These are phyloP conservation scores for Mycena amicta DNA, from an alignment of 768 basidiomycete species.

Conservation along the genomic window DNA sequence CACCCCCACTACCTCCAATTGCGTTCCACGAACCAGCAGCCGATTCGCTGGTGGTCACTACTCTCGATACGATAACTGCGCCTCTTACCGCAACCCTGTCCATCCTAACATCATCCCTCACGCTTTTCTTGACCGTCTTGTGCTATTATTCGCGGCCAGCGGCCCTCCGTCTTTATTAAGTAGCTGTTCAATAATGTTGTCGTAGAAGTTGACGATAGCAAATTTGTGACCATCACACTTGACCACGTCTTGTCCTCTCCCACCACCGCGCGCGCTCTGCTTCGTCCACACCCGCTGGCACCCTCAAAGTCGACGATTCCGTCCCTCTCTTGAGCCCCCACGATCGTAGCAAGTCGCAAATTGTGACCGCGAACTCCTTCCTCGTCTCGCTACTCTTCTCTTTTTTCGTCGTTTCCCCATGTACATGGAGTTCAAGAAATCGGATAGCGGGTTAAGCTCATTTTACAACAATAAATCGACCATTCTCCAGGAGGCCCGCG, in stretches of 20 bases:
- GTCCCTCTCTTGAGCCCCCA: no score
- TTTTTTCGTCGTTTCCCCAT: no score
- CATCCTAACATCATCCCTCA: slow-evolving; percentile 38
- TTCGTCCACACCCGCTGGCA: slow-evolving; percentile 17
- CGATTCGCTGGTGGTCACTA: slow-evolving; percentile 3
- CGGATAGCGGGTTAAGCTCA: slow-evolving; percentile 83
- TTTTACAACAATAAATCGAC: slow-evolving; percentile 98
- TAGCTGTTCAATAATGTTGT: background rate
- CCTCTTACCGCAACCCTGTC: slow-evolving; percentile 32
- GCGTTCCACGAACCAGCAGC: background rate
- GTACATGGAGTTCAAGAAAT: no score
- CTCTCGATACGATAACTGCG: slow-evolving; percentile 24
- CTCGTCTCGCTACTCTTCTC: no score
- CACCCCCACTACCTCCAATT: slow-evolving; percentile 4
- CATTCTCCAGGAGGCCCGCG: slow-evolving; percentile 95
- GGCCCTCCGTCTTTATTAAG: slow-evolving; percentile 24
- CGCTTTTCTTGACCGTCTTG: slow-evolving; percentile 39
- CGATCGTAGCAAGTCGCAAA: no score
- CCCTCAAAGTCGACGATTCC: no score
- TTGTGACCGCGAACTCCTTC: no score
- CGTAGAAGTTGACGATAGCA: background rate
- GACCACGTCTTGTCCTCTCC: slow-evolving; percentile 5
- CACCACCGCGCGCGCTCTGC: background rate
- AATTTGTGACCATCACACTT: background rate
- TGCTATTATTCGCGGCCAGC: slow-evolving; percentile 44